Evolutionary conservation across 306 rosid species (phyloP), one percentile per base, ranked within the genome.

Genomic region (Sicyos edulis): DNA sequence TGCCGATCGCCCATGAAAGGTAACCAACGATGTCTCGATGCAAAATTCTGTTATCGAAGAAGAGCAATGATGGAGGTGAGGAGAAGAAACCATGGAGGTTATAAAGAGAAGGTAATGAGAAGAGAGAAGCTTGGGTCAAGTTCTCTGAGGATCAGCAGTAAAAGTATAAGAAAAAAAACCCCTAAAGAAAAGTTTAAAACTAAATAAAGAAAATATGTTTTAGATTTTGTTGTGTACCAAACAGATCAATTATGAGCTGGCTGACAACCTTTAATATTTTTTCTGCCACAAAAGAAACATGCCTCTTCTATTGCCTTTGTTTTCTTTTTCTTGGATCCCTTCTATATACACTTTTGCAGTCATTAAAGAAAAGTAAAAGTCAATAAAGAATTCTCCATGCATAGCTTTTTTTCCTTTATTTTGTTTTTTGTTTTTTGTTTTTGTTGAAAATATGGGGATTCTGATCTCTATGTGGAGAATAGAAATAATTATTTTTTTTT

Each of bases 1-100:
- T 78, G 80, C 75, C 0, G 93, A 84, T 45, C 82, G 90, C 6
- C 12, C 16, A 0, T 20, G 32, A 65, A 78, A 86, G 63, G 86
- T 92, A 80, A 92, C 84, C 2, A 96, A 92, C 52, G 96, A 92
- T 74, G 98, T 90, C 56, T 81, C 86, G 44, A 90, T 90, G 93
- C 83, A 88, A 52, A 80, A 96, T 51, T 90, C 88, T 79, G 96
- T 92, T 4, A 77, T 88, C 52, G 96, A 85, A 83, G 93, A 92
- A 81, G 96, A 90, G 96, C 96, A 19, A 92, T 85, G 98, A 85
- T 84, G 92, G 91, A 92, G 10, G 73, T 86, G 74, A 83, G 88
- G 20, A 88, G 89, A 76, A 88, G 90, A 74, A 92, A 87, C 74
- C 88, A 92, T 90, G 91, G 92, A 90, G 68, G 47, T 42, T 42